Conservation (phyloP, 169 alveolate genomes). For the Blepharisma undulans region DNA sequence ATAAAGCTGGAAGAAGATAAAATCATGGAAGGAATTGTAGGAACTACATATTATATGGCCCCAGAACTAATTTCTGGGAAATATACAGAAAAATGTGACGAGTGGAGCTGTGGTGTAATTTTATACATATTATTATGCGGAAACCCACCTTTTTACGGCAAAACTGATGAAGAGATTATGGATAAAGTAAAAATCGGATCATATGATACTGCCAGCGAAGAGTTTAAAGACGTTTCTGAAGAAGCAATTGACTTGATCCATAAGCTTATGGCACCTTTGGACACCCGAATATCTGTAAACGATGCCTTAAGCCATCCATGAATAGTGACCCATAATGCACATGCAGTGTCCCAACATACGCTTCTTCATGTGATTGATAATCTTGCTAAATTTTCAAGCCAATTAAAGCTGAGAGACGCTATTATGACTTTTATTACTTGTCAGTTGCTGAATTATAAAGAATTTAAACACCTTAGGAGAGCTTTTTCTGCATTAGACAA, state of each 20-base stretch:
- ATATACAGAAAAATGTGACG: conserved; percentile 54
- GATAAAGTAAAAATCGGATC: conserved; percentile 37
- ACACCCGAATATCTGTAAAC: conserved; percentile 32
- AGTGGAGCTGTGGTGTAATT: conserved; percentile 58
- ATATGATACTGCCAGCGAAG: background rate
- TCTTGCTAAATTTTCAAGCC: conserved; percentile 2
- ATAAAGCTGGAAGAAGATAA: conserved; percentile 43
- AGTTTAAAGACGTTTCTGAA: conserved; percentile 18
- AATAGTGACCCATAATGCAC: background rate
- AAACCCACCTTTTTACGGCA: conserved; percentile 53
- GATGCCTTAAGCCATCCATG: conserved; percentile 49
- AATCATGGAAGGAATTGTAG: conserved; percentile 59
- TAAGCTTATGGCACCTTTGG: conserved; percentile 33
- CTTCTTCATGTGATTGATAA: conserved; percentile 27
- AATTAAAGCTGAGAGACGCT: conserved; percentile 25
- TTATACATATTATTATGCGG: conserved; percentile 47
- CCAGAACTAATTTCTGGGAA: conserved; percentile 72
- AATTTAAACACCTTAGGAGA: conserved; percentile 30
- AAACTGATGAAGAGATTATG: conserved; percentile 47
- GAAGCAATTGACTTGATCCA: conserved; percentile 45
- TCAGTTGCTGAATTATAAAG: conserved; percentile 22
- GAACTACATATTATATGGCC: conserved; percentile 83
- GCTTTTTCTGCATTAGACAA: conserved; percentile 47
- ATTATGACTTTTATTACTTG: conserved; percentile 37
- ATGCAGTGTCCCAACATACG: conserved; percentile 14